Conservation (phyloP, 768 basidiomycete species). For the Tulasnella sp. region DNA sequence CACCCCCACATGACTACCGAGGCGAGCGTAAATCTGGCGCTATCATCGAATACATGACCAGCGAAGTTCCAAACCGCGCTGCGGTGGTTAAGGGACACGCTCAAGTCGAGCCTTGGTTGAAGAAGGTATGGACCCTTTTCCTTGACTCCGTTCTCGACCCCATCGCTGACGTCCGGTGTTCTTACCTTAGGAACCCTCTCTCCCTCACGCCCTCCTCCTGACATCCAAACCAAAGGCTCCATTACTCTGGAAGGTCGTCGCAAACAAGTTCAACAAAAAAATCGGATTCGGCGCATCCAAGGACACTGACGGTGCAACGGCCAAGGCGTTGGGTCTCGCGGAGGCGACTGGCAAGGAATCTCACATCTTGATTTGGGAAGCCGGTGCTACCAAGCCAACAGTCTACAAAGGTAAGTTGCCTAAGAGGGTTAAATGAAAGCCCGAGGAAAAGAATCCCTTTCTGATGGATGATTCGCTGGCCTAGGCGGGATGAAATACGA, state of each 20-base stretch:
- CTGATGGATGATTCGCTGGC: no score
- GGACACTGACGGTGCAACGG: constrained; percentile 46
- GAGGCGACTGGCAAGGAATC: constrained; percentile 61
- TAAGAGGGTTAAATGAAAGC: no score
- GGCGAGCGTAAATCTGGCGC: constrained; percentile 70
- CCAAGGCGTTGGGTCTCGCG: constrained; percentile 51
- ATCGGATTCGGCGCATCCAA: constrained; percentile 48
- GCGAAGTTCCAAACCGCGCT: constrained; percentile 72
- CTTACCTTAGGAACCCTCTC: constrained; percentile 45
- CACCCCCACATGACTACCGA: constrained; percentile 67
- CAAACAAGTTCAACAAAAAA: constrained; percentile 67
- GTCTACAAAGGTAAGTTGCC: constrained; percentile 65
- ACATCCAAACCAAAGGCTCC: constrained; percentile 76
- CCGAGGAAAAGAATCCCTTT: background rate
- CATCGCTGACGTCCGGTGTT: background rate
- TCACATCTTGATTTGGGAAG: constrained; percentile 73
- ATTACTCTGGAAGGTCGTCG: constrained; percentile 77
- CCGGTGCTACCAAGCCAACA: constrained; percentile 58
- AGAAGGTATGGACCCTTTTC: constrained; percentile 55
- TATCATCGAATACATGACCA: constrained; percentile 75
- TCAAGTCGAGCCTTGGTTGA: constrained; percentile 69
- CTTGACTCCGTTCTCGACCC: background rate
- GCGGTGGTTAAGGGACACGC: constrained; percentile 56
- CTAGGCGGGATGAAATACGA: background rate
- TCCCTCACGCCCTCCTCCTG: constrained; percentile 65